These are phyloP conservation scores for Claviceps sp. DNA, from an alignment of 2,329 filamentous ascomycete species.

Conservation along the genomic window DNA sequence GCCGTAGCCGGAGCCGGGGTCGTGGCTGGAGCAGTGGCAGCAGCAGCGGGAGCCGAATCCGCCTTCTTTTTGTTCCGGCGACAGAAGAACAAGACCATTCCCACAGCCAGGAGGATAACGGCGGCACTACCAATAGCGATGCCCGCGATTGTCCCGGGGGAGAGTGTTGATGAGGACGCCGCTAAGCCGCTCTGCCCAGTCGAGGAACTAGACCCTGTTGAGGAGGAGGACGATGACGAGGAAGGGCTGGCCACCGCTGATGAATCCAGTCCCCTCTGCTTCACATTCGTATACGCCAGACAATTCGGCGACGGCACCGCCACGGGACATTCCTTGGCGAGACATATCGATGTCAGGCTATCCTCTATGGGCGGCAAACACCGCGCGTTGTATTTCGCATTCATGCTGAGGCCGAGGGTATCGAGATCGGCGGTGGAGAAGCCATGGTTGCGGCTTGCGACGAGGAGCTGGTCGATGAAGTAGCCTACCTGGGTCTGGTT, in stretches of 20 bases:
- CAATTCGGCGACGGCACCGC: constrained; percentile 15
- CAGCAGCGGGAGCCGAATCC: constrained; percentile 1
- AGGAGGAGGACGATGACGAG: not conserved
- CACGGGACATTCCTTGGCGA: constrained; percentile 14
- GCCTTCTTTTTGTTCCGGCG: constrained; percentile 4
- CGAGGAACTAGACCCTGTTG: not conserved
- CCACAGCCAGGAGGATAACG: constrained; percentile 10
- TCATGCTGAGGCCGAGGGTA: constrained; percentile 12
- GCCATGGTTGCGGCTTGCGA: constrained; percentile 13
- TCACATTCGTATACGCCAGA: constrained; percentile 13
- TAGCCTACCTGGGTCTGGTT: constrained; percentile 16
- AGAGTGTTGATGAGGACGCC: constrained; percentile 2
- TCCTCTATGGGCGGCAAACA: constrained; percentile 13
- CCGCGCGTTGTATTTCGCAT: constrained; percentile 15
- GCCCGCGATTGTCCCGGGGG: constrained; percentile 12
- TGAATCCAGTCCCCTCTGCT: constrained; percentile 8
- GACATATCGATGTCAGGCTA: constrained; percentile 15
- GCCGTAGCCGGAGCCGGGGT: not conserved
- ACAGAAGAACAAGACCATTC: constrained; percentile 8
- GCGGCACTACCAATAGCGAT: constrained; percentile 14
- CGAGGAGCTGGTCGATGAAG: constrained; percentile 18
- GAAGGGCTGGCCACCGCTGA: not conserved
- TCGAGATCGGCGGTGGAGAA: constrained; percentile 15
- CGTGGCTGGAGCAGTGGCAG: not conserved
- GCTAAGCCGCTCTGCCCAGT: not conserved